Evolutionary conservation across 148 eudicot genomes (phyloP), one percentile per base, ranked within the genome.

Genomic region (Camellia japonica): DNA sequence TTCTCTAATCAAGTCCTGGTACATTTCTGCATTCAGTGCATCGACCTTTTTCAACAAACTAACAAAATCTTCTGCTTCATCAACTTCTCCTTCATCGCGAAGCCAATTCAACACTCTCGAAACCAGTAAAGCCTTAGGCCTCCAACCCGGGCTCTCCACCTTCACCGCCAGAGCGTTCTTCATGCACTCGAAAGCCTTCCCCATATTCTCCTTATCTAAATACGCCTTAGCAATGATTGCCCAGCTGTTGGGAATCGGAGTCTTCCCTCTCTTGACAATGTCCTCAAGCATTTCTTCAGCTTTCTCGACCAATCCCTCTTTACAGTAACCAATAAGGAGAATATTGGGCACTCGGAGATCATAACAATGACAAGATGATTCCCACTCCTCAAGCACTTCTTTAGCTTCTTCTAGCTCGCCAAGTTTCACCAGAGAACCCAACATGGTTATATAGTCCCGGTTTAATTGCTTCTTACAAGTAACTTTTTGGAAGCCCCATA

Each of bases 341-440:
- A 82, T 74, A 61, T 88, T 87, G 11, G 89, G 87, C 7, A 90
- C 89, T 52, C 89, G 87, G 47, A 87, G 82, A 76, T 89, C 91
- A 58, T 87, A 89, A 52, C 46, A 58, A 4, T 71, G 79, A 64
- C 78, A 83, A 52, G 85, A 78, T 16, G 85, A 84, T 71, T 88
- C 85, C 91, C 93, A 90, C 59, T 89, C 88, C 69, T 89, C 66
- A 52, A 88, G 86, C 55, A 88, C 58, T 14, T 9, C 74, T 52
- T 87, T 85, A 6, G 87, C 89, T 79, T 81, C 85, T 58, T 84
- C 84, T 5, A 88, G 63, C 84, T 84, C 85, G 44, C 82, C 84
- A 42, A 90, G 86, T 84, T 88, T 87, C 58, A 87, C 84, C 54
- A 89, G 63, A 69, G 90, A 82, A 47, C 85, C 84, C 66, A 88